A percentile compares a stretch with the other conserved stretches of the same genome.
Conservation (phyloP, 176 grass and related monocot genomes). For the Dendrocalamus sinicus region DNA sequence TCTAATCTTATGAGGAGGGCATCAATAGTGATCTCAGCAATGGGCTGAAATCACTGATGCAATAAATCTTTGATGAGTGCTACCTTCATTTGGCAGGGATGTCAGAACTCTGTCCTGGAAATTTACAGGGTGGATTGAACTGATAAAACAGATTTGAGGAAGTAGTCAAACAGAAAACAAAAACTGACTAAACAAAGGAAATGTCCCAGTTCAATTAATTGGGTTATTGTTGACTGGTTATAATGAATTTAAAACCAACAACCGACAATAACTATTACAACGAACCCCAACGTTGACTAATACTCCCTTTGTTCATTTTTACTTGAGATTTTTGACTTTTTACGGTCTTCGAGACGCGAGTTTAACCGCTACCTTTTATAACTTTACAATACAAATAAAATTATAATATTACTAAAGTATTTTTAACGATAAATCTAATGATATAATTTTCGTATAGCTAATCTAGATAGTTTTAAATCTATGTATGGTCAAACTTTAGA, state of each 20-base stretch:
- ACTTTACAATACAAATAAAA: too few relatives aligned
- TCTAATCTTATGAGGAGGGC: conserved; percentile 53
- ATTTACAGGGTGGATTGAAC: conserved; percentile 25
- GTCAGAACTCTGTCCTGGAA: conserved; percentile 52
- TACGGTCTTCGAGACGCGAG: too few relatives aligned
- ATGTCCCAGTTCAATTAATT: not conserved
- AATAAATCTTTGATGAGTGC: conserved; percentile 41
- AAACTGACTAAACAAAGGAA: not conserved
- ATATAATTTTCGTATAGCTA: too few relatives aligned
- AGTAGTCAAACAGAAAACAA: not conserved
- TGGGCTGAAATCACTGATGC: conserved; percentile 54
- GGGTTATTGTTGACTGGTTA: not conserved
- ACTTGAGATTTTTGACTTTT: too few relatives aligned
- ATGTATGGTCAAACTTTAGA: too few relatives aligned
- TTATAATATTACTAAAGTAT: too few relatives aligned
- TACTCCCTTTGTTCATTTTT: too few relatives aligned
- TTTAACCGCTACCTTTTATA: too few relatives aligned
- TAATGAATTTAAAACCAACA: conserved; percentile 16
- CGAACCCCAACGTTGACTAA: not conserved
- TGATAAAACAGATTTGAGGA: not conserved
- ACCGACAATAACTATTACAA: not conserved
- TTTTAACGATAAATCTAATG: too few relatives aligned
- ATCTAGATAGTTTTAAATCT: too few relatives aligned
- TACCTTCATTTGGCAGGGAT: conserved; percentile 50
- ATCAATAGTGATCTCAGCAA: conserved; percentile 48